Evolutionary conservation across 2,329 filamentous ascomycete species (phyloP), one percentile per base, ranked within the genome.

Genomic region (Cordyceps cateniannulata): DNA sequence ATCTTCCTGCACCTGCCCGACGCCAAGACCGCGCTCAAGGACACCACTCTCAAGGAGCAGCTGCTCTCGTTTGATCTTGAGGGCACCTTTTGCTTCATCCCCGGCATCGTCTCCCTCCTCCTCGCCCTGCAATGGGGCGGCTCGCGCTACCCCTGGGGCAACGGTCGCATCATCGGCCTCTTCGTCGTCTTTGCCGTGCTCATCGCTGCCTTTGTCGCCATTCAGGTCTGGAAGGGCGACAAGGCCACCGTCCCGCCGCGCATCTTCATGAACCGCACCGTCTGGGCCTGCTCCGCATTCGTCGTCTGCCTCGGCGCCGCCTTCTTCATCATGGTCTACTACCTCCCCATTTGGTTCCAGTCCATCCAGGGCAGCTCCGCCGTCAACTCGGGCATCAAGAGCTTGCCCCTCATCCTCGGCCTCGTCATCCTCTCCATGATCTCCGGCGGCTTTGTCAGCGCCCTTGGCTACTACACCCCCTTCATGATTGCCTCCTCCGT

Each of bases 281-380:
- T 79, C 42, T 59, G 69, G 18, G 67, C 0, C 68, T 81, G 3
- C 65, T 81, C 8, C 1, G 57, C 68, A 22, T 59, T 59, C 71
- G 49, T 61, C 45, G 9, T 61, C 29, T 49, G 59, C 38, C 50
- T 52, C n/a, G 69, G 70, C 68, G 71, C 53, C 69, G 70, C 3
- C 72, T 54, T 54, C 32, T 60, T 53, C 29, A 50, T 50, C 50
- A 60, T 54, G 69, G 69, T 76, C 7, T 77, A 79, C 67, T 80
- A 74, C 66, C 68, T 81, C 9, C 77, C 78, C 16, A 73, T 80
- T 59, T 81, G 76, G 74, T 79, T 78, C 67, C 76, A 79, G 63
- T 72, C 75, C 10, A 73, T 77, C 53, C 67, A 74, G 61, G 74
- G 62, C 56, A 49, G 45, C 44, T 61, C 63, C 10, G 62, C 64